Base-by-base conservation (phyloP, 2,329 filamentous ascomycete genomes). In the Laburnicola sp. region DNA sequence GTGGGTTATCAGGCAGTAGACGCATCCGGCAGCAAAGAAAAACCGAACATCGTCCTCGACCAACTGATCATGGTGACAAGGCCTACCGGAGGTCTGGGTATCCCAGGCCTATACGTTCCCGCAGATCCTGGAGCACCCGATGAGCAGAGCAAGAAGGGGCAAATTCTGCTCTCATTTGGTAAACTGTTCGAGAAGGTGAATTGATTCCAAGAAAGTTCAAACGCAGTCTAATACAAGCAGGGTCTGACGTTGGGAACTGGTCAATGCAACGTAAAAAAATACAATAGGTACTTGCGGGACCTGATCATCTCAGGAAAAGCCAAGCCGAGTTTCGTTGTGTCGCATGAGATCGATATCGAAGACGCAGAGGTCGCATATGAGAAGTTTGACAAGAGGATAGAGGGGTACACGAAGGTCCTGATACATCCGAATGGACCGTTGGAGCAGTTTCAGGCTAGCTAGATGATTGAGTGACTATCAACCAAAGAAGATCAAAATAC, bases 241-340 rank as follows among this genome's bases (percentile, higher is more conserved):
- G 83, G 84, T 1, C 73, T 87, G 4, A 77, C 78, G 2, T 72
- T 87, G 2, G 80, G 81, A 7, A 85, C 82, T 2, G 83, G 84
- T 0, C 83, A 87, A 63, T 87, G 84, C 71, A 87, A 87, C 55
- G 84, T 87, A 58, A 87, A 87, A 70, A 75, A 80, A 0, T 87
- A 87, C 69, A 87, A 87, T 64, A 76, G 84, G 23, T 85, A 87
- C 60, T 70, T 87, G 34, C 78, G 85, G 9, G 84, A 87, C 54
- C 73, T 88, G 60, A 87, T 87, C 59, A 82, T 87, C 37, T 72
- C 81, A 0, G 84, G 85, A 2, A 80, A 79, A 51, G 85, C 85
- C 0, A 86, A 85, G 66, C 85, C 85, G 3, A 84, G 80, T 49
- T 88, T 87, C 58, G 83, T 87, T 1, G 82, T 87, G 5, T 84